Evolutionary conservation across 2,329 filamentous ascomycete genomes (phyloP), one percentile per base, ranked within the genome.

Genomic region (Saccharata proteae): DNA sequence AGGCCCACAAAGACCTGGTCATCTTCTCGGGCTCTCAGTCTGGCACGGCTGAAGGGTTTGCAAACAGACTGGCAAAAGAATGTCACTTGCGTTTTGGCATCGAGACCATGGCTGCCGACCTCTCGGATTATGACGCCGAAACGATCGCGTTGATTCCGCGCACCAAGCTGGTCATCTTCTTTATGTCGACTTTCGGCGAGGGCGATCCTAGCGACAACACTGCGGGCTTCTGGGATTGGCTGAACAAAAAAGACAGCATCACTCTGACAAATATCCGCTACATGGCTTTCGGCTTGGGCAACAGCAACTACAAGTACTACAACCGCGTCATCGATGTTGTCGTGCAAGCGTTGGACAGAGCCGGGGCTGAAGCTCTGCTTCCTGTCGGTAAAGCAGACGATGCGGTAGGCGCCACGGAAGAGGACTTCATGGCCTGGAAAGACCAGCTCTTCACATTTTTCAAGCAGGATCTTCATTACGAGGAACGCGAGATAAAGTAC

Each of bases 21-120:
- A 51, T 65, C 20, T 62, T 66, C 47, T 66, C 58, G 57, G 61
- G 60, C n/a, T 64, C 61, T 2, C 62, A 65, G 37, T 62, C 60
- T 4, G 61, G 62, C 6, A 64, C 60, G 0, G 58, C 61, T 0
- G 60, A 65, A 38, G 49, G 51, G 7, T 54, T 64, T 30, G 61
- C 61, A 6, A 51, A 52, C 29, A 49, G 51, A 4, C 43, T 65
- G 1, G 52, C 51, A 4, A 49, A 54, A 27, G 62, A 66, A 29
- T 52, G 52, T 26, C 43, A 48, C 12, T 45, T 48, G 17, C 49
- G 53, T 12, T 63, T 62, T 28, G 56, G 59, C 4, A 45, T 62
- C 9, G 47, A 57, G 25, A 44, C 51, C 6, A 38, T 65, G 16
- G 51, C 51, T 0, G 62, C 59, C 5, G 62, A 67, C 34, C 45